A percentile compares a stretch with the other conserved stretches of the same genome.
Conservation (phyloP, 2,329 filamentous ascomycete species). For the Magnaporthiopsis incrustans region DNA sequence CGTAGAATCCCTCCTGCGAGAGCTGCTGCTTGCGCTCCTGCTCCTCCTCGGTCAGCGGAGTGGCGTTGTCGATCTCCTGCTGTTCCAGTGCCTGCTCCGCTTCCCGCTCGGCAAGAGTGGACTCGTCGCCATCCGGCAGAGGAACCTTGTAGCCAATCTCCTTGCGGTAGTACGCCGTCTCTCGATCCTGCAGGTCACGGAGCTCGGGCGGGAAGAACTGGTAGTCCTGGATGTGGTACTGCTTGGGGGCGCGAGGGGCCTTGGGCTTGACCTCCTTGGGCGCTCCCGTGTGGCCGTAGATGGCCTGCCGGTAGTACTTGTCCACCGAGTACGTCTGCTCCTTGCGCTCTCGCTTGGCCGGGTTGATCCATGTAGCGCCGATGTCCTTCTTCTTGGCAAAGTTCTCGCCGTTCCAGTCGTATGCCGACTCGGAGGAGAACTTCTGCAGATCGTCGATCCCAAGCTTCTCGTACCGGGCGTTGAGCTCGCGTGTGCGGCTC, state of each 20-base stretch:
- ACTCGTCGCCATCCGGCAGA: slow-evolving; percentile 79
- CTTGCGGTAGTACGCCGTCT: slow-evolving; percentile 92
- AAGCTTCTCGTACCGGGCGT: slow-evolving; percentile 90
- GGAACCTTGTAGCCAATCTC: slow-evolving; percentile 94
- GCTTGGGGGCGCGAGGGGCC: slow-evolving; percentile 90
- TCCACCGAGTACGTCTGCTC: slow-evolving; percentile 98
- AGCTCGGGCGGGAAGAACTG: slow-evolving; percentile 89
- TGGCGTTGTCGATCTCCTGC: slow-evolving; percentile 86
- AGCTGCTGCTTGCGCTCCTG: slow-evolving; percentile 77
- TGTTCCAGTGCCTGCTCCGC: slow-evolving; percentile 83
- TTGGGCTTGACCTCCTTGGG: slow-evolving; percentile 84
- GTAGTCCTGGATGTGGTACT: slow-evolving; percentile 87
- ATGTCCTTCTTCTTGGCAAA: slow-evolving; percentile 88
- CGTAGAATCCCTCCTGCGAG: slow-evolving; percentile 76
- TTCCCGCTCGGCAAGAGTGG: slow-evolving; percentile 73
- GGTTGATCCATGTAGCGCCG: slow-evolving; percentile 94
- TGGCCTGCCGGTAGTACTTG: slow-evolving; percentile 91
- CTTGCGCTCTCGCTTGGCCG: slow-evolving; percentile 94
- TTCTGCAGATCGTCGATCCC: slow-evolving; percentile 96
- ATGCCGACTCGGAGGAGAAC: slow-evolving; percentile 93
- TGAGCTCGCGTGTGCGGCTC: slow-evolving; percentile 80
- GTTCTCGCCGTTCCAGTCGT: slow-evolving; percentile 98
- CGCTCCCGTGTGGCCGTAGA: slow-evolving; percentile 68
- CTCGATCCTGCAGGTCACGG: slow-evolving; percentile 85
- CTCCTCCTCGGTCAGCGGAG: slow-evolving; percentile 81